phyloP scores from a whole-genome alignment of 257 asterid species.

The Osmanthus fragrans region DNA sequence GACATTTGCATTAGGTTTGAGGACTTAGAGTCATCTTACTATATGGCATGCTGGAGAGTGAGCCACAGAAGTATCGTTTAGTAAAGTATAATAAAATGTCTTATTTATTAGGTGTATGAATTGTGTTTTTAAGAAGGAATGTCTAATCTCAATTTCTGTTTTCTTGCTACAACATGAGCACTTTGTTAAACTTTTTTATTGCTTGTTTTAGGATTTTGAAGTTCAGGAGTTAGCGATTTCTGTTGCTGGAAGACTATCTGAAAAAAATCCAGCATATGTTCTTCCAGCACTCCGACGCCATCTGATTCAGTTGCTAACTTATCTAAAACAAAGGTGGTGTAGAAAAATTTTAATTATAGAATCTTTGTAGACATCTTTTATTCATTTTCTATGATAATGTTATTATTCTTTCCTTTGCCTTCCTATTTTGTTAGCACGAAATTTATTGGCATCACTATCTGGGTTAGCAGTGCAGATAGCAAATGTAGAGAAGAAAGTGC shows the following conservation, averaged over 20 bases:
- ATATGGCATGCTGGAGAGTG: neutral
- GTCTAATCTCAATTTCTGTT: conserved; percentile 7
- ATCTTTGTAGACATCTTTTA: conserved; percentile 18
- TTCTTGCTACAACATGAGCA: conserved; percentile 11
- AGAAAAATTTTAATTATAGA: conserved; percentile 16
- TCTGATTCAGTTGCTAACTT: conserved; percentile 91
- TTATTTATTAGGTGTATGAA: conserved; percentile 1
- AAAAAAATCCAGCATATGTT: conserved; percentile 98
- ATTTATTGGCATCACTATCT: conserved; percentile 34
- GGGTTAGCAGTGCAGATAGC: conserved; percentile 87
- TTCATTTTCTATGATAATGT: neutral
- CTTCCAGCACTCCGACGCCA: conserved; percentile 99
- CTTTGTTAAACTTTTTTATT: conserved; percentile 25
- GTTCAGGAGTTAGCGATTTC: conserved; percentile 94
- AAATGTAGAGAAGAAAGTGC: conserved; percentile 99
- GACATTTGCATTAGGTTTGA: neutral
- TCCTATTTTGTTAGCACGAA: conserved; percentile 10
- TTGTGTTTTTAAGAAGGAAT: conserved; percentile 16
- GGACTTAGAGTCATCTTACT: neutral
- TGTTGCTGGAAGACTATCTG: conserved; percentile 96
- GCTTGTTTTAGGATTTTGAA: conserved; percentile 63
- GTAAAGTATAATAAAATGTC: neutral
- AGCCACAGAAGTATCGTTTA: neutral
- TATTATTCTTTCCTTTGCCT: conserved; percentile 6
- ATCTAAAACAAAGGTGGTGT: conserved; percentile 89